Evolutionary conservation across 768 basidiomycete genomes (phyloP).

Genomic region (Boletus barrowsii): DNA sequence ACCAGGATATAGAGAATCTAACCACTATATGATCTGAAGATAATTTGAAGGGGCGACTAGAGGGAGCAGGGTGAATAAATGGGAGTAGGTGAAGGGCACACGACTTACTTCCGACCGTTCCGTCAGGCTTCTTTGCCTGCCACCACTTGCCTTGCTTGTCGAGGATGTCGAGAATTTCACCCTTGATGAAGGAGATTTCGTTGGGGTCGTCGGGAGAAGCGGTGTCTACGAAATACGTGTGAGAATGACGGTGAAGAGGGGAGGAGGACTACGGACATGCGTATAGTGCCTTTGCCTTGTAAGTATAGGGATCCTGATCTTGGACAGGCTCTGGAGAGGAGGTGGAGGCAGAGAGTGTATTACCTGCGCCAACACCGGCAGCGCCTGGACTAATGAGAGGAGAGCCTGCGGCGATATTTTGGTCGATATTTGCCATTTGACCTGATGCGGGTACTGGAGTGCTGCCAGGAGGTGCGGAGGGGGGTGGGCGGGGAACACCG

Average conservation of each 20-base stretch:
- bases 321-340: constrained; percentile 29
- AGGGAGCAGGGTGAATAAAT: constrained; percentile 11
- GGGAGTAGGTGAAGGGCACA: not conserved
- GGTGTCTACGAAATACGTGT: constrained; percentile 55
- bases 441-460: constrained; percentile 31
- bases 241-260: constrained; percentile 15
- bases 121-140: constrained; percentile 82
- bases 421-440: constrained; percentile 45
- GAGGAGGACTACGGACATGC: constrained; percentile 57
- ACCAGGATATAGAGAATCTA: constrained; percentile 9
- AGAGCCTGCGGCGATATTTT: constrained; percentile 48
- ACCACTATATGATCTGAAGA: constrained; percentile 67
- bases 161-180: constrained; percentile 87
- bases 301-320: constrained; percentile 48
- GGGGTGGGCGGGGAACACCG: constrained; percentile 48
- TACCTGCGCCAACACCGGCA: constrained; percentile 59
- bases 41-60: constrained; percentile 85
- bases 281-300: constrained; percentile 88
- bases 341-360: constrained; percentile 23
- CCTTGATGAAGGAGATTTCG: constrained; percentile 91
- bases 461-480: constrained; percentile 49
- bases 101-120: constrained; percentile 70
- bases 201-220: constrained; percentile 96
- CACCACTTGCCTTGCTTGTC: constrained; percentile 96
- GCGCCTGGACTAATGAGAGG: constrained; percentile 67